Evolutionary conservation across 2,329 filamentous ascomycete genomes (phyloP).

Genomic region (Xylaria sp.): DNA sequence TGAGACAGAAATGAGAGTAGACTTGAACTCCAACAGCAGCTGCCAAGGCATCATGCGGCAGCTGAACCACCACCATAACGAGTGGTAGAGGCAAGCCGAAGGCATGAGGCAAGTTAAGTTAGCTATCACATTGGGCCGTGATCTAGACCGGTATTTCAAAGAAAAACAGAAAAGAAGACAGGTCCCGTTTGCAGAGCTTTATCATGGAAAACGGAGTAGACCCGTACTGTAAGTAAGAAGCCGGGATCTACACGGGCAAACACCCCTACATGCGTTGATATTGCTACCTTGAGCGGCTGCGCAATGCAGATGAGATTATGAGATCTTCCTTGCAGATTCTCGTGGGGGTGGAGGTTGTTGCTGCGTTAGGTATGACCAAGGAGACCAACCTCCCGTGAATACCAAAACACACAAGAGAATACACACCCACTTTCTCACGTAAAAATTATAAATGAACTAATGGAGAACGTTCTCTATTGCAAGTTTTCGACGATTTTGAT

Average conservation of each 20-base stretch:
- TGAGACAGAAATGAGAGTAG: conserved; percentile 53
- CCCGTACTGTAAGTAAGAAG: conserved; percentile 8
- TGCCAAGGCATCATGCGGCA: conserved; percentile 51
- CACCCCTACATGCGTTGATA: conserved; percentile 9
- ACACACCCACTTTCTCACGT: neutral
- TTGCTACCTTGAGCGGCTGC: conserved; percentile 29
- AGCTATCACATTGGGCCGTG: conserved; percentile 7
- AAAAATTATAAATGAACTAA: neutral
- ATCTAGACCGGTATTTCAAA: conserved; percentile 24
- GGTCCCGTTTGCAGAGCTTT: conserved; percentile 12
- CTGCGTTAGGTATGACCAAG: neutral
- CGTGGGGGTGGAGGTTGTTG: conserved; percentile 29
- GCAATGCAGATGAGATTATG: conserved; percentile 15
- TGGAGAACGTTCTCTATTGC: neutral
- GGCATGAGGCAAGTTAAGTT: conserved; percentile 37
- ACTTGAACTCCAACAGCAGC: conserved; percentile 51
- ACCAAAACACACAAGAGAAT: neutral
- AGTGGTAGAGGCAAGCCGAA: conserved; percentile 34
- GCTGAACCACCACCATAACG: conserved; percentile 53
- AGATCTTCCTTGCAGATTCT: conserved; percentile 32
- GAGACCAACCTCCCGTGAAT: neutral
- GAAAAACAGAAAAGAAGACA: conserved; percentile 15
- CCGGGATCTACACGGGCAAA: conserved; percentile 7
- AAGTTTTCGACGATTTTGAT: neutral
- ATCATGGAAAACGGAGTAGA: neutral